Percentiles rank a stretch among this genome's conserved stretches.
Evolutionary conservation across 352 stramenopile species (phyloP).

Genomic region (Pythium oligandrum): DNA sequence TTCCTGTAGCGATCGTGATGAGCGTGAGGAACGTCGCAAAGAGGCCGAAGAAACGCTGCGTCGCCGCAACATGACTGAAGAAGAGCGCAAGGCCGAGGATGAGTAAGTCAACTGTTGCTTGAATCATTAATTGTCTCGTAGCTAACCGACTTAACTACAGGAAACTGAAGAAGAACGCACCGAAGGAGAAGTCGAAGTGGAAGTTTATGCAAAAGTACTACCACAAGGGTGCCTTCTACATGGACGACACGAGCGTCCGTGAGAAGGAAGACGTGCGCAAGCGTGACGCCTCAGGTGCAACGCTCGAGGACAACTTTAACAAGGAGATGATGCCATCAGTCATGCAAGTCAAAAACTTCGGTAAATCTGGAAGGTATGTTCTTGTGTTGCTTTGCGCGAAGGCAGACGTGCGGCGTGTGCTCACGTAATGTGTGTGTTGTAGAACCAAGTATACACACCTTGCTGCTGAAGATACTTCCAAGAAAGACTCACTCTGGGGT

Average conservation of each 20-base stretch:
- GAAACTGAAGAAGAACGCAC: constrained; percentile 78
- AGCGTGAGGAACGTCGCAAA: constrained; percentile 63
- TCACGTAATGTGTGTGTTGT: constrained; percentile 3
- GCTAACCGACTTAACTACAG: constrained; percentile 16
- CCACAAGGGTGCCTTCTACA: constrained; percentile 98
- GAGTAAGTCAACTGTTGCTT: constrained; percentile 28
- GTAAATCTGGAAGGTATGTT: constrained; percentile 87
- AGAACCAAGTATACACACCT: constrained; percentile 98
- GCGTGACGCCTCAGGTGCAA: constrained; percentile 86
- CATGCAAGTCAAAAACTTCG: constrained; percentile 99
- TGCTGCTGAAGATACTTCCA: constrained; percentile 95
- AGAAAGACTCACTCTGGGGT: constrained; percentile 72
- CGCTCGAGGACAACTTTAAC: constrained; percentile 92
- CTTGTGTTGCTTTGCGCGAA: background rate
- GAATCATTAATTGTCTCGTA: background rate
- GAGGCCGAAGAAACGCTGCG: constrained; percentile 87
- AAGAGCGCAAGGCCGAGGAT: constrained; percentile 92
- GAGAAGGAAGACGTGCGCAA: constrained; percentile 89
- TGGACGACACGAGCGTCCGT: constrained; percentile 91
- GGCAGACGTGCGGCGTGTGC: constrained; percentile 1
- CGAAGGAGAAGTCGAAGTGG: constrained; percentile 82
- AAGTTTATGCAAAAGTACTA: constrained; percentile 99
- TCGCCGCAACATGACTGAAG: constrained; percentile 93
- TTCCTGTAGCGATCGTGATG: constrained; percentile 67
- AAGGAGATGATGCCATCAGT: constrained; percentile 91